phyloP scores from a whole-genome alignment of 495 filamentous ascomycete species.

The Sporormia fimetaria region DNA sequence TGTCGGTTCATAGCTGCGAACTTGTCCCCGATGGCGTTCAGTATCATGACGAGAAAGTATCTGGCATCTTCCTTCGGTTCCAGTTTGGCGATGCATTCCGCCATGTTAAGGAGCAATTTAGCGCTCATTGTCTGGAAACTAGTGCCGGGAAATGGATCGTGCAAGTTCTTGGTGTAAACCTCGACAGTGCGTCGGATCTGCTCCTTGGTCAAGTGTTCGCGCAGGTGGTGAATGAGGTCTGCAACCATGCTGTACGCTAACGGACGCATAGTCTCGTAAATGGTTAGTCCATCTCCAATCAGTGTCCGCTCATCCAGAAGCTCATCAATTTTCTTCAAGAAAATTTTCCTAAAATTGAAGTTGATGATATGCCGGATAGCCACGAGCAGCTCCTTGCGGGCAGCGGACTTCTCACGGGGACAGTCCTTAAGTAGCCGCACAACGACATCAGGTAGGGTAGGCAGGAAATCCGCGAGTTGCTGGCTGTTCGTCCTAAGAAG shows the following conservation, averaged over 20 bases:
- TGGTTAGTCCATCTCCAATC: constrained; percentile 90
- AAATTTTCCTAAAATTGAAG: constrained; percentile 95
- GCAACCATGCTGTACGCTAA: constrained; percentile 97
- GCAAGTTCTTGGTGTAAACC: constrained; percentile 92
- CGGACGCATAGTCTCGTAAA: constrained; percentile 92
- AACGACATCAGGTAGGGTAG: constrained; percentile 76
- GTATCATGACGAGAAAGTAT: constrained; percentile 91
- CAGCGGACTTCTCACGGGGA: constrained; percentile 82
- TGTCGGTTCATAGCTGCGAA: constrained; percentile 97
- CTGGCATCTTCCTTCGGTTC: constrained; percentile 85
- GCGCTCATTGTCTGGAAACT: constrained; percentile 99
- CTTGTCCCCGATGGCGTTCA: constrained; percentile 95
- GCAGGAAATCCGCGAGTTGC: constrained; percentile 81
- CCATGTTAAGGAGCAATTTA: constrained; percentile 92
- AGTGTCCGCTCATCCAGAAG: constrained; percentile 85
- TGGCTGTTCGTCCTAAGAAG: constrained; percentile 77
- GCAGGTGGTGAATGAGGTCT: constrained; percentile 93
- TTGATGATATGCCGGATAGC: constrained; percentile 98
- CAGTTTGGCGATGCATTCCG: constrained; percentile 87
- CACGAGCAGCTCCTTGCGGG: constrained; percentile 88
- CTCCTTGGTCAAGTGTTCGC: constrained; percentile 66
- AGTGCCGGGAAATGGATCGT: constrained; percentile 91
- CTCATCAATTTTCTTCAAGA: constrained; percentile 87
- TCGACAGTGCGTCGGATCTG: constrained; percentile 93
- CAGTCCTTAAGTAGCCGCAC: constrained; percentile 89